Evolutionary conservation across 176 grass and related monocot species (phyloP), one percentile per base, ranked within the genome.

Genomic region (Raddia distichophylla): DNA sequence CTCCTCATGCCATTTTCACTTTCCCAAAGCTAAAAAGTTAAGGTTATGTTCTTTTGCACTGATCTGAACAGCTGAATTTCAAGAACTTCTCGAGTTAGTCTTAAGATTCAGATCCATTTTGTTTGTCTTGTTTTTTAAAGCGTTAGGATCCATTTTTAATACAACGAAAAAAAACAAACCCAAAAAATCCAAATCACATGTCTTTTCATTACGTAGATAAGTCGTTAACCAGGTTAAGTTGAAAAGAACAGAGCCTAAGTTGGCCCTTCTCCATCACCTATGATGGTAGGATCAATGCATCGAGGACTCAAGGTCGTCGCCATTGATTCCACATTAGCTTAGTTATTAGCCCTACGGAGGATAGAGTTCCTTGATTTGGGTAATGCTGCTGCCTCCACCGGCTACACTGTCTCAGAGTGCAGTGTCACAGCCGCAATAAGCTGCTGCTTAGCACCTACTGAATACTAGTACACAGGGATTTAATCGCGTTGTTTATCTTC

Each of bases 291-390:
- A 77, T 77, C 56, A 7, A 37, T 4, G 75, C 63, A 65, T 67
- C 58, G 60, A 42, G 73, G 44, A n/a, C 60, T 67, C 58, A 67
- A 42, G 73, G 44, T n/a, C 60, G 78, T 56, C 40, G 17, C 37
- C 53, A 27, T 27, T 27, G 27, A 27, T 5, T 27, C 60, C 8
- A 52, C 7, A 33, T 75, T 75, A 67, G 48, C 12, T 13, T 85
- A 76, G 4, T 40, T 40, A 40, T 40, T 40, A 40, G n/a, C n/a
- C 57, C 37, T 60, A 37, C 46, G 75, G 18, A 61, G 65, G 14
- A 52, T 19, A 35, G 50, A 79, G 68, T 44, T 61, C 83, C 87
- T 77, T 89, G 54, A 89, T 89, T 86, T 76, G 40, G 64, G 87
- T 50, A 86, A 35, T 60, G 72, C 78, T 89, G 87, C 65, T 82